Percentiles rank a stretch among this genome's conserved stretches.
phyloP scores from a whole-genome alignment of 164 flowering plant genomes.

The Pachysandra terminalis region DNA sequence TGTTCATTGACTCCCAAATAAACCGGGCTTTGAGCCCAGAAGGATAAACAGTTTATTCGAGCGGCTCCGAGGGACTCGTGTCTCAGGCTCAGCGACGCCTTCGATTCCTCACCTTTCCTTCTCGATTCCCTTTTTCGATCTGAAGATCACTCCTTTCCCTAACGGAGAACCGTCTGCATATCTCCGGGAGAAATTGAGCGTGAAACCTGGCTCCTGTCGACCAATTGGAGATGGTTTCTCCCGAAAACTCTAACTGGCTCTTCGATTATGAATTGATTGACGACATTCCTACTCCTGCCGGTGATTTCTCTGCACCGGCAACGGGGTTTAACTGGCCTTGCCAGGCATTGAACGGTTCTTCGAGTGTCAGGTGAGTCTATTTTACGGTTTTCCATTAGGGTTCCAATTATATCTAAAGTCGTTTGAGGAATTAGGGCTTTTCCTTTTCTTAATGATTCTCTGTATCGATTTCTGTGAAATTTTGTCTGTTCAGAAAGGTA shows the following conservation, averaged over 20 bases:
- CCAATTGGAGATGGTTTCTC: slow-evolving; percentile 18
- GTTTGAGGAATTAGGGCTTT: not conserved
- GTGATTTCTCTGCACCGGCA: slow-evolving; percentile 19
- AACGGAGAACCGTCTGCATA: not conserved
- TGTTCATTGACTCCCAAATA: no score
- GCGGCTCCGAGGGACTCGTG: not conserved
- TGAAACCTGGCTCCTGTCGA: slow-evolving; percentile 2
- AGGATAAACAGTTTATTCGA: no score
- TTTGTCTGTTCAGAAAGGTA: not conserved
- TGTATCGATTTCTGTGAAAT: not conserved
- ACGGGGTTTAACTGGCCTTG: slow-evolving; percentile 21
- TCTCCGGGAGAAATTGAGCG: not conserved
- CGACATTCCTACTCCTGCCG: slow-evolving; percentile 21
- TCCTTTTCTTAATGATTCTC: not conserved
- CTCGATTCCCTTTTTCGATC: not conserved
- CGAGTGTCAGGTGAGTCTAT: slow-evolving; percentile 18
- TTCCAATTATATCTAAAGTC: not conserved
- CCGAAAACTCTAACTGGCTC: slow-evolving; percentile 26
- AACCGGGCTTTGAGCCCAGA: not conserved
- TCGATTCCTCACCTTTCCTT: not conserved
- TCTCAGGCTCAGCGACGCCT: not conserved
- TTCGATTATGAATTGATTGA: slow-evolving; percentile 24
- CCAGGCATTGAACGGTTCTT: slow-evolving; percentile 11
- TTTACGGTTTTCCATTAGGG: not conserved
- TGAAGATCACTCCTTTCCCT: not conserved